These are phyloP conservation scores for Thamnidium elegans DNA, from an alignment of 192 early-diverging fungal genomes.

Conservation along the genomic window DNA sequence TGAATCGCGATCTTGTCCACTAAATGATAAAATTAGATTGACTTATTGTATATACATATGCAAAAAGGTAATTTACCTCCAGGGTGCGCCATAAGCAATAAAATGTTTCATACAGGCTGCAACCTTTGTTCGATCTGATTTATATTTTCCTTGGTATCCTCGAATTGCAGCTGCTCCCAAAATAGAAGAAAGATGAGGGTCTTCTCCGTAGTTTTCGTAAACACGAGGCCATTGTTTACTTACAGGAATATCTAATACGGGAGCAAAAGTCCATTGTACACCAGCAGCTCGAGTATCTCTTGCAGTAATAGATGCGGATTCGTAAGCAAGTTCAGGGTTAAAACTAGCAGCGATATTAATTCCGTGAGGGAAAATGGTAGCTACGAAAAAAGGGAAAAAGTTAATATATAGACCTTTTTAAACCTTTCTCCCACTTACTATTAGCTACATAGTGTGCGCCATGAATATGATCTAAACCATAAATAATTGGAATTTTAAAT, in stretches of 20 bases:
- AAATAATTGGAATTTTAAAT: constrained; percentile 55
- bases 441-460: constrained; percentile 67
- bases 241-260: constrained; percentile 54
- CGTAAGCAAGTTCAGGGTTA: constrained; percentile 53
- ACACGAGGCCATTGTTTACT: constrained; percentile 62
- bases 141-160: constrained; percentile 69
- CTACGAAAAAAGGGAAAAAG: constrained; percentile 11
- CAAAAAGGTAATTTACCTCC: constrained; percentile 13
- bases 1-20: constrained; percentile 32
- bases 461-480: constrained; percentile 63
- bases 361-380: constrained; percentile 57
- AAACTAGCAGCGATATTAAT: constrained; percentile 60
- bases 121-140: constrained; percentile 54
- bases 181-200: constrained; percentile 50
- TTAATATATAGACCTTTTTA: background rate
- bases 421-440: constrained; percentile 1
- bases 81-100: constrained; percentile 61
- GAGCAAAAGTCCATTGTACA: constrained; percentile 62
- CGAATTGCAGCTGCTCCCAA: constrained; percentile 52
- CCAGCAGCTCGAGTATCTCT: constrained; percentile 64
- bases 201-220: constrained; percentile 55
- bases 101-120: constrained; percentile 69
- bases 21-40: background rate
- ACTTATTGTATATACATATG: background rate
- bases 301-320: constrained; percentile 56